These are phyloP conservation scores for Corylus heterophylla DNA, from an alignment of 306 rosid species.

Conservation along the genomic window DNA sequence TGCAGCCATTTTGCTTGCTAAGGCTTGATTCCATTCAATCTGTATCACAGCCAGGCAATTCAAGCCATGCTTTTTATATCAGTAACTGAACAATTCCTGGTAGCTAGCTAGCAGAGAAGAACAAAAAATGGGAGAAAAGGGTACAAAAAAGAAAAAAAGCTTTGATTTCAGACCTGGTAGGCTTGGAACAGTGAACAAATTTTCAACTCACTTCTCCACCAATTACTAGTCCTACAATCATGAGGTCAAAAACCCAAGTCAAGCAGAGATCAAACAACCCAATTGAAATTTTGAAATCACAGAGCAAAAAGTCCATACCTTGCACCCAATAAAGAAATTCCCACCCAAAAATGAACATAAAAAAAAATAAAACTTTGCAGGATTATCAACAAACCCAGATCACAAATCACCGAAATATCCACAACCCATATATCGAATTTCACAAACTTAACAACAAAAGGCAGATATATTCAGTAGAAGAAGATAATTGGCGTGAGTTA, in stretches of 20 bases:
- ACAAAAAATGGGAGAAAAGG: too few species aligned
- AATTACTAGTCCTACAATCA: conserved; percentile 10
- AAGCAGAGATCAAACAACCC: conserved; percentile 13
- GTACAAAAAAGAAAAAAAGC: background rate
- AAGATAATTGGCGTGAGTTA: conserved; percentile 4
- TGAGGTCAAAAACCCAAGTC: conserved; percentile 3
- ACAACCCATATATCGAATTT: conserved; percentile 26
- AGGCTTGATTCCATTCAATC: conserved; percentile 35
- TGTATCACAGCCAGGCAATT: background rate
- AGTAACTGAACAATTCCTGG: conserved; percentile 4
- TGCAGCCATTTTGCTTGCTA: conserved; percentile 46
- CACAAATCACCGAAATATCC: conserved; percentile 8
- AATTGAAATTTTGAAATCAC: background rate
- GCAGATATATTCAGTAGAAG: background rate
- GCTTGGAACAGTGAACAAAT: background rate
- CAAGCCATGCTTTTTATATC: conserved; percentile 11
- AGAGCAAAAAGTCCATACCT: background rate
- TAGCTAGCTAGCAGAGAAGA: background rate
- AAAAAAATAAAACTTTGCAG: background rate
- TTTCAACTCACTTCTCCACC: conserved; percentile 6
- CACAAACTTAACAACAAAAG: background rate
- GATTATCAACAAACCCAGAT: conserved; percentile 4
- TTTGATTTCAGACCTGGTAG: background rate
- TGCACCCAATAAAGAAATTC: background rate
- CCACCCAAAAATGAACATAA: background rate